Evolutionary conservation across 768 basidiomycete species (phyloP).

Genomic region (Obba rivulosa): DNA sequence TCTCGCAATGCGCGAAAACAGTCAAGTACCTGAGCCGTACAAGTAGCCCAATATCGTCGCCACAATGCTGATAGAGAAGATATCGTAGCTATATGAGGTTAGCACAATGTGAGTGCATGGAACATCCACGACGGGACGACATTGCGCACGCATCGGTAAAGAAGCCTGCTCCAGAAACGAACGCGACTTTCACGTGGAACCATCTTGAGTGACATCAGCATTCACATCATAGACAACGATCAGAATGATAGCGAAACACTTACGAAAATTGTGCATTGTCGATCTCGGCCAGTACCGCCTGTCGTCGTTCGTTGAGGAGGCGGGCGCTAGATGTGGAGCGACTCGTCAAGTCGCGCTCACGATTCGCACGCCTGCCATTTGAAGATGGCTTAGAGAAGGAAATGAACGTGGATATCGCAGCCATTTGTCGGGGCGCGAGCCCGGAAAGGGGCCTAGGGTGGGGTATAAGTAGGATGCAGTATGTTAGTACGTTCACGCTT

Average conservation of each 20-base stretch:
- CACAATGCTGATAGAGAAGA: conserved; percentile 41
- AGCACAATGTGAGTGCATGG: not conserved
- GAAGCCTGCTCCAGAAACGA: conserved; percentile 30
- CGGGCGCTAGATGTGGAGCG: conserved; percentile 3
- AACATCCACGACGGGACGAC: not conserved
- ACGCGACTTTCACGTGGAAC: conserved; percentile 45
- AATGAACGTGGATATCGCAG: not conserved
- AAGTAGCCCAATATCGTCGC: conserved; percentile 43
- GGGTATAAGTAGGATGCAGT: too few species aligned
- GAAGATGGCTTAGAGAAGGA: not conserved
- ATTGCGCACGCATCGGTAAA: conserved; percentile 25
- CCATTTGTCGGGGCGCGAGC: conserved; percentile 1
- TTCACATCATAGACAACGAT: not conserved
- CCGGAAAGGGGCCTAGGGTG: not conserved
- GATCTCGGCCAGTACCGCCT: conserved; percentile 43
- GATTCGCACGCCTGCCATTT: too few species aligned
- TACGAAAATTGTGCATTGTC: conserved; percentile 46
- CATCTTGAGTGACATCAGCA: conserved; percentile 22
- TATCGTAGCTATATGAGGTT: conserved; percentile 24
- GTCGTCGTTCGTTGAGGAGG: conserved; percentile 30
- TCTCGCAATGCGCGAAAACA: not conserved
- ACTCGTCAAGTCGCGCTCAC: conserved; percentile 3
- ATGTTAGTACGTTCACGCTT: not conserved
- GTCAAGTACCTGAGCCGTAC: conserved; percentile 21
- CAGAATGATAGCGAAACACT: conserved; percentile 7